Conservation (phyloP, 495 filamentous ascomycete species). For the Lineolata rhizophorae region DNA sequence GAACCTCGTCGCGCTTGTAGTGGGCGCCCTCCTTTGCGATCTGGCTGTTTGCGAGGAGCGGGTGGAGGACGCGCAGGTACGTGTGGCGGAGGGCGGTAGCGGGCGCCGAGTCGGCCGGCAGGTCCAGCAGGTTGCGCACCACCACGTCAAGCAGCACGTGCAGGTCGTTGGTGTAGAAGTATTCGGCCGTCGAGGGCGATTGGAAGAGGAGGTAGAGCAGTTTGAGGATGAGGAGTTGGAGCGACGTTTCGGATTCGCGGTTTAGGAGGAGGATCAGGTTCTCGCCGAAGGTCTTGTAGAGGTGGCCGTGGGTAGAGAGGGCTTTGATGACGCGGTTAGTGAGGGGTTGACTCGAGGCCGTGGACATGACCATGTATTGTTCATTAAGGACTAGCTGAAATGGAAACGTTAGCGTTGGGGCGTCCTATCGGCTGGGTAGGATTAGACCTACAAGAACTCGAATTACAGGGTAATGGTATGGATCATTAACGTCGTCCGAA, state of each 20-base stretch:
- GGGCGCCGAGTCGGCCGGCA: conserved; percentile 42
- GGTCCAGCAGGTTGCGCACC: conserved; percentile 82
- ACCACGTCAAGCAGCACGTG: conserved; percentile 89
- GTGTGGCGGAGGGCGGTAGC: conserved; percentile 59
- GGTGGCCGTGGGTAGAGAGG: conserved; percentile 52
- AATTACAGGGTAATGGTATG: conserved; percentile 91
- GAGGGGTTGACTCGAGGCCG: conserved; percentile 29
- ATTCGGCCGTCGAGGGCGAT: conserved; percentile 75
- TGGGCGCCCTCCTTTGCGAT: conserved; percentile 51
- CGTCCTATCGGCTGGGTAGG: neutral
- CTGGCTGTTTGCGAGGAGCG: conserved; percentile 77
- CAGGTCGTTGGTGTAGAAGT: conserved; percentile 95
- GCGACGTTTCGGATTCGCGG: conserved; percentile 71
- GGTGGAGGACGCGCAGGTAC: conserved; percentile 91
- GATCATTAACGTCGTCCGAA: conserved; percentile 77
- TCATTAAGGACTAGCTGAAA: conserved; percentile 94
- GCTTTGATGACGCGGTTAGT: conserved; percentile 90
- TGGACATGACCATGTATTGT: conserved; percentile 79
- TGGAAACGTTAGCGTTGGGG: neutral
- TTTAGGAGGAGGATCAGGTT: conserved; percentile 94
- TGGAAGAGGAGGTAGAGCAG: conserved; percentile 89
- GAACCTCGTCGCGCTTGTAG: conserved; percentile 80
- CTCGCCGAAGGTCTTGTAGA: conserved; percentile 88
- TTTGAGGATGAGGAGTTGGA: conserved; percentile 88
- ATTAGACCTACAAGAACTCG: conserved; percentile 51